Evolutionary conservation across 345 rosid species (phyloP).

Genomic region (Chamaenerion angustifolium): DNA sequence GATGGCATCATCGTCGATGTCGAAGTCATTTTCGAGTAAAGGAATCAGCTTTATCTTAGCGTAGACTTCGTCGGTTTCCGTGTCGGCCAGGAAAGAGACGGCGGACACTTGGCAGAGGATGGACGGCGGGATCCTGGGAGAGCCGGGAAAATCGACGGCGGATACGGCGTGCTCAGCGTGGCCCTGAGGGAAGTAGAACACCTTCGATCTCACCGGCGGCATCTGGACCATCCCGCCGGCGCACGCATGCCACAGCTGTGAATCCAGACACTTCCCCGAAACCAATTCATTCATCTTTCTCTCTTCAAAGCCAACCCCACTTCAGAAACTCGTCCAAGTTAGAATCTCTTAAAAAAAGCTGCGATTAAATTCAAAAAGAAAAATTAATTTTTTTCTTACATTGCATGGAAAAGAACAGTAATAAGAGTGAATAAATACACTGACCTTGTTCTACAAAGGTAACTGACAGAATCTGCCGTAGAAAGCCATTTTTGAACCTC

Average conservation of each 20-base stretch:
- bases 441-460: too few relatives aligned
- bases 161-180: constrained; percentile 65
- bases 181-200: constrained; percentile 86
- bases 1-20: constrained; percentile 18
- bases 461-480: too few relatives aligned
- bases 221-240: constrained; percentile 93
- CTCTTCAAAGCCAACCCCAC: background rate
- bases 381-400: too few relatives aligned
- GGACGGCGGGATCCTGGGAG: constrained; percentile 35
- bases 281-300: constrained; percentile 21
- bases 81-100: constrained; percentile 67
- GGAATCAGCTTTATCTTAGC: constrained; percentile 56
- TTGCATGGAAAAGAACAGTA: too few relatives aligned
- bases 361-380: too few relatives aligned
- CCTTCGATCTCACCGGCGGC: constrained; percentile 52
- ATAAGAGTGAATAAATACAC: too few relatives aligned
- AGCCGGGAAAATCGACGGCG: constrained; percentile 40
- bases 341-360: too few relatives aligned
- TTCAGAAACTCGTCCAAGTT: too few relatives aligned
- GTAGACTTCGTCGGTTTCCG: constrained; percentile 74
- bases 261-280: constrained; percentile 52
- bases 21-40: constrained; percentile 16
- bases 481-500: too few relatives aligned
- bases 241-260: constrained; percentile 96
- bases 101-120: constrained; percentile 52